Base-by-base conservation (phyloP, 2,329 filamentous ascomycete species). In the Verticillium nonalfalfae region DNA sequence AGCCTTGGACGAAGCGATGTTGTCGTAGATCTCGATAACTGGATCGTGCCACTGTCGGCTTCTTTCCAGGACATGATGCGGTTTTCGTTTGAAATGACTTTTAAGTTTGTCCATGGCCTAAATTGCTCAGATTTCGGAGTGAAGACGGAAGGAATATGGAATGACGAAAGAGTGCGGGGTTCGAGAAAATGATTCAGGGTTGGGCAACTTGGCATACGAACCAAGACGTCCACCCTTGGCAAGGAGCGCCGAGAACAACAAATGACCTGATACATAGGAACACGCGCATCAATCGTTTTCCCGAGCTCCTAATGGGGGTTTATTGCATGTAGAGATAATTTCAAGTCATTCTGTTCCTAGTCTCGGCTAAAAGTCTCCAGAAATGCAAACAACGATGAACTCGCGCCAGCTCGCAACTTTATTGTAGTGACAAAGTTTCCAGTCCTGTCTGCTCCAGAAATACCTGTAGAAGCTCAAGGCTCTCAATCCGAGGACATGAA, bases 1-100 rank as follows among this genome's bases (percentile, higher is more conserved):
- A n/a, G 50, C 59, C 38, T 59, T 58, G n/a, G 26, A 6, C 7
- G 54, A 34, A 15, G 7, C 39, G 31, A 61, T 18, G 61, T 60
- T 63, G 38, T 57, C 57, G 58, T 61, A 66, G 33, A 64, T 63
- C 34, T 64, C 62, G 33, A 66, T 61, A 5, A 62, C 58, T 31
- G 62, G 62, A 15, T 63, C 55, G 54, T 64, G 60, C 64, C 62
- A 64, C 26, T 56, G 33, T 9, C 62, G 62, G 55, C 61, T 61
- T 55, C 35, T 50, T 40, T 59, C 57, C 4, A 59, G 36, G 9
- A 26, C 7, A 9, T 36, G 38, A 3, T 58, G 56, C 15, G 35
- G 35, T 10, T 36, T 36, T 26, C 56, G 21, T 31, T 40, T 38
- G 56, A 58, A 58, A 38, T 38, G 56, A 13, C 40, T 36, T 39